Evolutionary conservation across 2,329 filamentous ascomycete species (phyloP).

Genomic region (Plenodomus biglobosus): DNA sequence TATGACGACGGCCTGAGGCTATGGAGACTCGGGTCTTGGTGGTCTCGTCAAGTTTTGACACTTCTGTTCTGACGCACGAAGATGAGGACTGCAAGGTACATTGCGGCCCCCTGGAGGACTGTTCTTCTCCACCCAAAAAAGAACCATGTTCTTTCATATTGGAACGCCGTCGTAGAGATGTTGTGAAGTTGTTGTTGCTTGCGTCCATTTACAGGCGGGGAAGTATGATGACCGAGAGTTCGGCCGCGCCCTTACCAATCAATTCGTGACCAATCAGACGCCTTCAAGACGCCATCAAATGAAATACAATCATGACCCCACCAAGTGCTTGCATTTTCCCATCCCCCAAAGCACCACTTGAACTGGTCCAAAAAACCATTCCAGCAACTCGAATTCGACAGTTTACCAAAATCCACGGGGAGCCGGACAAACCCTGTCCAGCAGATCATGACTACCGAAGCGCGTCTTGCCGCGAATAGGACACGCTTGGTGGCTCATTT

Average conservation of each 20-base stretch:
- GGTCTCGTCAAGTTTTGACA: background rate
- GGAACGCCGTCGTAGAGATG: background rate
- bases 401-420: background rate
- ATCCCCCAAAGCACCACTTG: background rate
- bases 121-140: background rate
- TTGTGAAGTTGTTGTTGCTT: background rate
- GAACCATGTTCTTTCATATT: background rate
- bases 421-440: too few species aligned
- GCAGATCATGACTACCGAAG: constrained; percentile 11
- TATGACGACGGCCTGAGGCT: background rate
- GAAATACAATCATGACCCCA: background rate
- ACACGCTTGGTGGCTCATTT: constrained; percentile 14
- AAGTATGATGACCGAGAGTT: background rate
- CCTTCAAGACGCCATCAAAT: background rate
- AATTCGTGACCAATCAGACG: background rate
- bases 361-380: background rate
- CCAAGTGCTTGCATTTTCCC: background rate
- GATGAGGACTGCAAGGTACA: too few species aligned
- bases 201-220: background rate
- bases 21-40: background rate
- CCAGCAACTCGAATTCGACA: background rate
- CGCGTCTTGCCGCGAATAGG: constrained; percentile 11
- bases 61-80: too few species aligned
- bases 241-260: too few species aligned
- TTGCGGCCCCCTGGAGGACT: background rate